Evolutionary conservation across 805 yeast genomes (phyloP).

Genomic region (Millerago galiae): DNA sequence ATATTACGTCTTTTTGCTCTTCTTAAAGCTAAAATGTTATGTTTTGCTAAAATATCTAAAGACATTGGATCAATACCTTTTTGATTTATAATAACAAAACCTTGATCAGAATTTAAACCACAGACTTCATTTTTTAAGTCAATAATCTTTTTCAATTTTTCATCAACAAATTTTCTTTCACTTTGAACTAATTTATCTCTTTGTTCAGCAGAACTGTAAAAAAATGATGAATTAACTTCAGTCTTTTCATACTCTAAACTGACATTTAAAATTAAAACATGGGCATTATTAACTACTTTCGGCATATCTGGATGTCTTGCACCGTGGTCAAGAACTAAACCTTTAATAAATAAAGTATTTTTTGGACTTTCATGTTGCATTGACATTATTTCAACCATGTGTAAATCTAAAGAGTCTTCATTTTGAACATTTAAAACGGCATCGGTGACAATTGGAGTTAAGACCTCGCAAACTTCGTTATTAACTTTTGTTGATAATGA

Average conservation of each 20-base stretch:
- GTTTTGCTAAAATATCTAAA: constrained; percentile 85
- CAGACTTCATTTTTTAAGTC: constrained; percentile 92
- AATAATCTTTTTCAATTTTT: constrained; percentile 81
- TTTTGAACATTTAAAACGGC: constrained; percentile 79
- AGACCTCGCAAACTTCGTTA: constrained; percentile 65
- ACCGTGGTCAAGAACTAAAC: constrained; percentile 95
- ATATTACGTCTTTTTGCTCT: constrained; percentile 98
- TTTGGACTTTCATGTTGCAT: constrained; percentile 91
- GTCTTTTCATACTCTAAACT: constrained; percentile 96
- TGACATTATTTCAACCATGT: constrained; percentile 97
- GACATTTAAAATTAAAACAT: constrained; percentile 82
- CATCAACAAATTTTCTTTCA: constrained; percentile 93
- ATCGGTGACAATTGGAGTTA: constrained; percentile 93
- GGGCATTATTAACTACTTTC: constrained; percentile 72
- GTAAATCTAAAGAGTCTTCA: constrained; percentile 66
- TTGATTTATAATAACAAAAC: constrained; percentile 93
- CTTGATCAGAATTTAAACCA: constrained; percentile 60
- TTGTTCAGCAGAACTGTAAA: constrained; percentile 91
- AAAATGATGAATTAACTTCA: constrained; percentile 94
- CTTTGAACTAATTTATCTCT: constrained; percentile 89
- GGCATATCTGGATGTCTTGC: constrained; percentile 99
- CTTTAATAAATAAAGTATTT: constrained; percentile 77
- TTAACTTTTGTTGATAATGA: constrained; percentile 85
- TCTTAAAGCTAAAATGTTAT: constrained; percentile 89
- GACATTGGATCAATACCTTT: constrained; percentile 99